phyloP scores from a whole-genome alignment of 2,329 filamentous ascomycete genomes.

The Pyrenophora seminiperda region DNA sequence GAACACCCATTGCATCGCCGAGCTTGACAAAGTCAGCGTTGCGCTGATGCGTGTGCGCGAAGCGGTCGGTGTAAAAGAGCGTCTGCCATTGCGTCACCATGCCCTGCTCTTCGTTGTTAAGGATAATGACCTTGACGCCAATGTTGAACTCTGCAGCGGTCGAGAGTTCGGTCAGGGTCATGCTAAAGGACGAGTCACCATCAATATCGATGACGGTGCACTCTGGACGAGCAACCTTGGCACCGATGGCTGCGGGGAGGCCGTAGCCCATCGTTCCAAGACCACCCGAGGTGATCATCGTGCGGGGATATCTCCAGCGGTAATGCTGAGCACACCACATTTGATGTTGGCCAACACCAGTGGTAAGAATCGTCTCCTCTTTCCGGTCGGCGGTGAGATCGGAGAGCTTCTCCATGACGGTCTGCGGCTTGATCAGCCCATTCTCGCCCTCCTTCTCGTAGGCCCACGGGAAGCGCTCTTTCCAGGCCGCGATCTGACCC shows the following conservation, averaged over 20 bases:
- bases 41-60: constrained; percentile 86
- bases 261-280: constrained; percentile 96
- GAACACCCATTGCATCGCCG: constrained; percentile 86
- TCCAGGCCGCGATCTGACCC: constrained; percentile 86
- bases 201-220: constrained; percentile 94
- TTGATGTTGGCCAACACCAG: constrained; percentile 96
- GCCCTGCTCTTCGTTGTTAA: constrained; percentile 98
- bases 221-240: constrained; percentile 83
- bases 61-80: constrained; percentile 95
- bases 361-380: constrained; percentile 83
- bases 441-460: constrained; percentile 79
- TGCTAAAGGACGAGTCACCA: constrained; percentile 97
- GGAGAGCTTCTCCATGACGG: constrained; percentile 87
- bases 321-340: constrained; percentile 99
- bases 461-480: constrained; percentile 83
- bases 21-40: constrained; percentile 98
- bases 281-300: constrained; percentile 95
- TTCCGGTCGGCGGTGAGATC: constrained; percentile 80
- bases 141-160: constrained; percentile 96
- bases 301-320: constrained; percentile 87
- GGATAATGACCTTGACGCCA: constrained; percentile 88
- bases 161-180: constrained; percentile 94
- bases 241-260: constrained; percentile 91
- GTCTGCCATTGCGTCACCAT: constrained; percentile 99
- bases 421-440: constrained; percentile 91